Evolutionary conservation across 75 land plant species (phyloP), one percentile per base, ranked within the genome.

Genomic region (Picea sitchensis): DNA sequence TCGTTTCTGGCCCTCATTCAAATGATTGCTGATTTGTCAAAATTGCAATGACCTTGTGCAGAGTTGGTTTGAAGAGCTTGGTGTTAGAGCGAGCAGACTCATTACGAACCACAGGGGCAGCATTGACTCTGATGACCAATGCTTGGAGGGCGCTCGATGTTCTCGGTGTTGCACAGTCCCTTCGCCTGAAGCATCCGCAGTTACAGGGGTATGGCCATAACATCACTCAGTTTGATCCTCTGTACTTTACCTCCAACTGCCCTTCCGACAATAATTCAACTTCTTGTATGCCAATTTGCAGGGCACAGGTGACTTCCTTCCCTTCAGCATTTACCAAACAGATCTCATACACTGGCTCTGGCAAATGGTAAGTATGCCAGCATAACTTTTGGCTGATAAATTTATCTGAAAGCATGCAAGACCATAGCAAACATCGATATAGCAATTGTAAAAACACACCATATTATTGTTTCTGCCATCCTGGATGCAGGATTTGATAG

Each of bases 121-220:
- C 88, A n/a, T 20, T 92, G 17, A 63, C 76, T 12, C 81, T 92
- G 56, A 82, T 79, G 83, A 87, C 68, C 80, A 92, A 91, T 77
- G 93, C 87, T n/a, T 90, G 91, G 90, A 80, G 73, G 14, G 90
- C 89, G 21, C 89, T 91, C 17, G 86, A 82, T 13, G 90, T 78
- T 56, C 86, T 92, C 59, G 93, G 89, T 13, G 61, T 84, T 15
- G 86, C 80, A 20, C 78, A 87, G 4, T 38, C 80, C 34, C n/a
- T 86, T 32, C 82, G 87, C 12, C 47, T 21, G 9, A 26, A 62
- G 65, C 80, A 72, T 69, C 38, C 44, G 32, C 75, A 80, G 26
- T 44, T 86, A 26, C 18, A 69, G 15, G 59, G 79, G 87, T 86
- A 59, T 38, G 51, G 36, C 18, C 51, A 32, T 18, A n/a, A 18